Evolutionary conservation across 2,329 filamentous ascomycete species (phyloP), one percentile per base, ranked within the genome.

Genomic region (Neofusicoccum parvum): DNA sequence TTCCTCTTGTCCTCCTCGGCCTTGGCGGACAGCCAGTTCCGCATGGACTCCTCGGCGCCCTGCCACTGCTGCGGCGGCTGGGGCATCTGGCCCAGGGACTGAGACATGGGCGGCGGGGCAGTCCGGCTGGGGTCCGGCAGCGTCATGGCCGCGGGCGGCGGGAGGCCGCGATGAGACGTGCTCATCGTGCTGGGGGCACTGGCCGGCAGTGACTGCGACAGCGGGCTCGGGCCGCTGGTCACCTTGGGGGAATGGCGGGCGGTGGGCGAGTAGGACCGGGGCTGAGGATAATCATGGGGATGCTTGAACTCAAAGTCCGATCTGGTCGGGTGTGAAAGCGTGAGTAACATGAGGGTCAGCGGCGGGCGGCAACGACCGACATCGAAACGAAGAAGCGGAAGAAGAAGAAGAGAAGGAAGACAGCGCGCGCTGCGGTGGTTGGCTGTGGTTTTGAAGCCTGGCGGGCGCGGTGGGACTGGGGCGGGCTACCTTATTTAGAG

Each of bases 91-190:
- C 76, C 74, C 66, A 81, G 67, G 34, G 76, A 73, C n/a, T 76
- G 69, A 36, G 48, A 23, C 39, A 54, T 70, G 49, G 75, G 69
- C 46, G 73, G 73, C 62, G 78, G 73, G 67, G 76, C 74, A 27
- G 74, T 76, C 62, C 80, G 74, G 50, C 74, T 76, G 64, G 81
- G 81, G 72, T 83, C 81, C 65, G 81, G 80, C 68, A 84, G 74
- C 62, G 81, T 80, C 82, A 85, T 84, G 65, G 82, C 81, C 69
- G 82, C 80, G 36, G 82, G 83, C 68, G 82, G 83, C 74, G 83
- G 83, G 51, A 85, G 75, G 59, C 83, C 83, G 73, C 83, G 79
- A 74, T 85, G 83, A 71, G 82, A 79, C 62, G 80, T 82, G 68
- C 81, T 78, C 82, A 84, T 85, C 60, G 70, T 79, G 71, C 74